Conservation (phyloP, 805 yeast species). For the Lipomyces yamadae region DNA sequence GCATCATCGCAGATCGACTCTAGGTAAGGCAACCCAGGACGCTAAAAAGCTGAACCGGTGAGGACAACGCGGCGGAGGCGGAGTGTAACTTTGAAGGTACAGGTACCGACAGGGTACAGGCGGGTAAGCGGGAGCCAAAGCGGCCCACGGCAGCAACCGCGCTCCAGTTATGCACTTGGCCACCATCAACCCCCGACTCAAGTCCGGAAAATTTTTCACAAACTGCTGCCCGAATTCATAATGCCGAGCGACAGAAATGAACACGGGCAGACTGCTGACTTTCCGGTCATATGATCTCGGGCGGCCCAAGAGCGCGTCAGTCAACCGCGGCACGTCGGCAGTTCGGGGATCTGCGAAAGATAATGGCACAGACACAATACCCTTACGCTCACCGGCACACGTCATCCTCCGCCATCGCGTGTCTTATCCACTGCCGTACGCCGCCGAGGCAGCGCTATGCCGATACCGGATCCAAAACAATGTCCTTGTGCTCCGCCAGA, state of each 20-base stretch:
- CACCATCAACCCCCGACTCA: background rate
- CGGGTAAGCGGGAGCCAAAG: background rate
- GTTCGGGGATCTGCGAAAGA: background rate
- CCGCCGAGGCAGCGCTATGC: background rate
- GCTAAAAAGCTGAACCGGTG: background rate
- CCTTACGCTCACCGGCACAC: background rate
- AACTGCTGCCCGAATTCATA: background rate
- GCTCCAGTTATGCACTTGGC: no score
- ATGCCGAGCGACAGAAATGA: no score
- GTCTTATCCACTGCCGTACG: background rate
- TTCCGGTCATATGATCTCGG: no score
- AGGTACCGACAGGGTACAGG: background rate
- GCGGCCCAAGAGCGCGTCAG: no score
- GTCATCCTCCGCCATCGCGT: background rate
- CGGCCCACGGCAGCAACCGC: background rate
- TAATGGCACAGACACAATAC: background rate
- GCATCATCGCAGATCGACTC: background rate
- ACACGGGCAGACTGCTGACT: no score
- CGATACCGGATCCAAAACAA: no score
- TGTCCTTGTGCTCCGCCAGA: no score
- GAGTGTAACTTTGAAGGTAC: background rate
- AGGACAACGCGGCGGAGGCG: constrained; percentile 2
- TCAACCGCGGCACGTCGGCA: no score
- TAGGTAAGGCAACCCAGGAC: no score
- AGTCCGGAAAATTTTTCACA: background rate